phyloP scores from a whole-genome alignment of 1,139 yeast species.

The Eremothecium gossypii region DNA sequence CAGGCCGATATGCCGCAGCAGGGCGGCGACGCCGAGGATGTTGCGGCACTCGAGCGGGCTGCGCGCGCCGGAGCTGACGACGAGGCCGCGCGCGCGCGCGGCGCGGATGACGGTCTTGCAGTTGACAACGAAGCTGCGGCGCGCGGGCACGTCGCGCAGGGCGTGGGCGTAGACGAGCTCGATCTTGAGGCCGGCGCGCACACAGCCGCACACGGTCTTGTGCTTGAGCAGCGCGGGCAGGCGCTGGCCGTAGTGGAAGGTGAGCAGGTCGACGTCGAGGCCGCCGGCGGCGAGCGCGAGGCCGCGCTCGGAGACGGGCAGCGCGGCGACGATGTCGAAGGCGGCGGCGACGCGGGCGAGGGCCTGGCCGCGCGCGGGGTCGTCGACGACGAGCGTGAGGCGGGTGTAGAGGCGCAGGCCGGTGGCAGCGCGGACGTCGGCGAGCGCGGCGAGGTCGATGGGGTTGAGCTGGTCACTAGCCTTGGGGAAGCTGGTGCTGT shows the following conservation, averaged over 20 bases:
- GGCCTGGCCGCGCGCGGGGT: slow-evolving; percentile 68
- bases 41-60: slow-evolving; percentile 53
- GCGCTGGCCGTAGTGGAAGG: slow-evolving; percentile 57
- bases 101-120: slow-evolving; percentile 73
- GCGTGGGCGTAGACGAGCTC: slow-evolving; percentile 66
- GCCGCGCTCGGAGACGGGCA: slow-evolving; percentile 74
- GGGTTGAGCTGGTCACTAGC: slow-evolving; percentile 24
- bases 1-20: slow-evolving; percentile 59
- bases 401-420: slow-evolving; percentile 59
- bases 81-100: slow-evolving; percentile 67
- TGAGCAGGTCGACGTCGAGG: slow-evolving; percentile 61
- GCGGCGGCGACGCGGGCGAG: slow-evolving; percentile 50
- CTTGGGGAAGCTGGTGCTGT: slow-evolving; percentile 48
- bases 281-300: slow-evolving; percentile 61
- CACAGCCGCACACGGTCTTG: slow-evolving; percentile 74
- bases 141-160: slow-evolving; percentile 35
- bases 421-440: slow-evolving; percentile 16
- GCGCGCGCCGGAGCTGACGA: slow-evolving; percentile 69
- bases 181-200: slow-evolving; percentile 65
- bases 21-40: slow-evolving; percentile 56
- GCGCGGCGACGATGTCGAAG: slow-evolving; percentile 75
- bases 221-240: slow-evolving; percentile 75
- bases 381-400: slow-evolving; percentile 65
- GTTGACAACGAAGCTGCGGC: slow-evolving; percentile 60
- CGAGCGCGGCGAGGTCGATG: slow-evolving; percentile 22